Evolutionary conservation across 192 early-diverging fungal genomes (phyloP).

Genomic region (Dissophora globulifera): DNA sequence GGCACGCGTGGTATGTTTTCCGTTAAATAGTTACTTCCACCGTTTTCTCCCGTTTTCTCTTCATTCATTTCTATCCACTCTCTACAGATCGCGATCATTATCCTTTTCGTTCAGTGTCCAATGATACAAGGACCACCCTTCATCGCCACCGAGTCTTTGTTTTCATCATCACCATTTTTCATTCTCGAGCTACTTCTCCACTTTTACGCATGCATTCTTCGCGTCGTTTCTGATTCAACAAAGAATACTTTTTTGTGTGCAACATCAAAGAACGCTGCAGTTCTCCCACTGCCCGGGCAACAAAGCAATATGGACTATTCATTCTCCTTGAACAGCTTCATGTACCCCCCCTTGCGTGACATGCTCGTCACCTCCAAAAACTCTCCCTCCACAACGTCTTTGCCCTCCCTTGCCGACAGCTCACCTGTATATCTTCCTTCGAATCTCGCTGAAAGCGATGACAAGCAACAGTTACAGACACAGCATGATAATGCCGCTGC

Average conservation of each 20-base stretch:
- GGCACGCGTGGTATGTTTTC: too few relatives aligned
- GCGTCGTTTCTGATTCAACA: not conserved
- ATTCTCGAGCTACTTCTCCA: not conserved
- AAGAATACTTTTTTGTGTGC: not conserved
- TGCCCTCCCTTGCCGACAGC: constrained; percentile 23
- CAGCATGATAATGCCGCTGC: not conserved
- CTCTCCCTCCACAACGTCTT: constrained; percentile 8
- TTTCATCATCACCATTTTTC: not conserved
- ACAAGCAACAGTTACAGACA: constrained; percentile 2
- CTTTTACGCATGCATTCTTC: not conserved
- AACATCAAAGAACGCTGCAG: not conserved
- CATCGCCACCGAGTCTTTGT: not conserved
- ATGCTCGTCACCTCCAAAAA: not conserved
- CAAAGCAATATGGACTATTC: constrained; percentile 29
- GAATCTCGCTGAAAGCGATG: not conserved
- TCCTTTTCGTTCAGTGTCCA: not conserved
- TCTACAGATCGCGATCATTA: not conserved
- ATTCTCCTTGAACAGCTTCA: constrained; percentile 3
- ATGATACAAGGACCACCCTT: not conserved
- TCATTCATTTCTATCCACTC: not conserved
- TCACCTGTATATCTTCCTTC: not conserved
- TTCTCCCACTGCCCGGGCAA: constrained; percentile 2
- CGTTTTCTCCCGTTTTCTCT: too few relatives aligned
- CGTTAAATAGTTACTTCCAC: too few relatives aligned
- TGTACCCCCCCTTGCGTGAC: constrained; percentile 19